Base-by-base conservation (phyloP, 108 stramenopile genomes). In the Nannochloropsis gaditana region DNA sequence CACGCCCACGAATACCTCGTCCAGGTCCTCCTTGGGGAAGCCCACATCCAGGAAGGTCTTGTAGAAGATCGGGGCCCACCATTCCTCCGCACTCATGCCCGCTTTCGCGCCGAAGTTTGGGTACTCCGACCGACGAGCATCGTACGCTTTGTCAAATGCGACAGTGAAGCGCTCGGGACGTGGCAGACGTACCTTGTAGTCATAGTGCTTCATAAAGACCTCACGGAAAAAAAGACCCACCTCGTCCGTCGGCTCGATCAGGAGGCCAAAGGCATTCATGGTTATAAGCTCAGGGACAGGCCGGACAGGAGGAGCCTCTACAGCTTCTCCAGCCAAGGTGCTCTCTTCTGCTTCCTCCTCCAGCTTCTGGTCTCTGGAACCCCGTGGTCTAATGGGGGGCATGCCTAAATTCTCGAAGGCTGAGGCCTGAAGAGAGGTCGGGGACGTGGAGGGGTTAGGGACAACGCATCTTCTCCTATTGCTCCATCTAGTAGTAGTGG, bases 81-180 rank as follows among this genome's bases (percentile, higher is more conserved):
- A 73, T n/a, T 73, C 59, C 59, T 73, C 59, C 59, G 6, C n/a
- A 15, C 19, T n/a, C 8, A 73, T 73, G 1, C 59, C 59, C n/a
- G 59, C 59, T n/a, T 73, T 73, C 59, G 59, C 59, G 59, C 59
- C 59, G n/a, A 73, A 73, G n/a, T 73, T 73, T 15, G 59, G 59
- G n/a, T n/a, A 73, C 59, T 73, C 59, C 19, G 59, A n/a, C 59
- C 59, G 59, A 8, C 59, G 59, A n/a, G 59, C 59, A 4, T 73
- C 59, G n/a, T 73, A 73, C 4, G 59, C 59, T n/a, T 4, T n/a
- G 8, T 73, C 59, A n/a, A 73, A 73, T 4, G 59, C n/a, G 19
- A n/a, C 19, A 4, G 59, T 73, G 2, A 73, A 73, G 19, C 15
- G 59, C 59, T 73, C 59, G n/a, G 59, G 59, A 15, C 59, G 59